These are phyloP conservation scores for Scortechinia acanthostroma DNA, from an alignment of 2,329 filamentous ascomycete species.

Conservation along the genomic window DNA sequence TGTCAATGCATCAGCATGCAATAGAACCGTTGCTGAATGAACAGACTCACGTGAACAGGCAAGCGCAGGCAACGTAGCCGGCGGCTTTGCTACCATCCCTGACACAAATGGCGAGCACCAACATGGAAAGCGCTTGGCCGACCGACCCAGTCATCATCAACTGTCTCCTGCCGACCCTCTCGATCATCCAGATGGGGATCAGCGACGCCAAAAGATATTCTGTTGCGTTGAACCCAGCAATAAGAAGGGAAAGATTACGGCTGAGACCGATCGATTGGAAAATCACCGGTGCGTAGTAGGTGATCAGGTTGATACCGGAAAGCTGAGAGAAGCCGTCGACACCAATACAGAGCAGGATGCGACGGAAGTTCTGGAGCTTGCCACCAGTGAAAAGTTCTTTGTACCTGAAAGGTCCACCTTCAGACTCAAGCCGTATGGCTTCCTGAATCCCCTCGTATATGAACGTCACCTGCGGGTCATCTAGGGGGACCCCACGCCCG, in stretches of 20 bases:
- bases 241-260: slow-evolving; percentile 35
- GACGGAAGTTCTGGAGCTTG: not conserved
- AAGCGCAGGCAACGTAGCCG: slow-evolving; percentile 31
- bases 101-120: slow-evolving; percentile 32
- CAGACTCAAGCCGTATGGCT: slow-evolving; percentile 8
- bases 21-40: slow-evolving; percentile 29
- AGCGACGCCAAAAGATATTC: slow-evolving; percentile 20
- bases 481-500: no score
- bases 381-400: not conserved
- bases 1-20: slow-evolving; percentile 28
- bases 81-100: slow-evolving; percentile 22
- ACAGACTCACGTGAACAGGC: slow-evolving; percentile 33
- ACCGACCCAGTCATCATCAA: slow-evolving; percentile 41
- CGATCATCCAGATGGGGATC: slow-evolving; percentile 22
- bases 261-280: slow-evolving; percentile 34
- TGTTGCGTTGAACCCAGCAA: slow-evolving; percentile 41
- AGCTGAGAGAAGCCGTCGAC: no score
- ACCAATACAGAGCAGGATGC: not conserved
- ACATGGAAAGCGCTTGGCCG: slow-evolving; percentile 32
- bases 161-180: slow-evolving; percentile 41
- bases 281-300: slow-evolving; percentile 29
- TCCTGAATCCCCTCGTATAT: slow-evolving; percentile 10
- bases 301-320: slow-evolving; percentile 23
- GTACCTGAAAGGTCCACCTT: not conserved
- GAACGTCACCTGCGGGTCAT: no score